Conservation (phyloP, 2,329 filamentous ascomycete genomes). For the Colletotrichum orchidophilum region DNA sequence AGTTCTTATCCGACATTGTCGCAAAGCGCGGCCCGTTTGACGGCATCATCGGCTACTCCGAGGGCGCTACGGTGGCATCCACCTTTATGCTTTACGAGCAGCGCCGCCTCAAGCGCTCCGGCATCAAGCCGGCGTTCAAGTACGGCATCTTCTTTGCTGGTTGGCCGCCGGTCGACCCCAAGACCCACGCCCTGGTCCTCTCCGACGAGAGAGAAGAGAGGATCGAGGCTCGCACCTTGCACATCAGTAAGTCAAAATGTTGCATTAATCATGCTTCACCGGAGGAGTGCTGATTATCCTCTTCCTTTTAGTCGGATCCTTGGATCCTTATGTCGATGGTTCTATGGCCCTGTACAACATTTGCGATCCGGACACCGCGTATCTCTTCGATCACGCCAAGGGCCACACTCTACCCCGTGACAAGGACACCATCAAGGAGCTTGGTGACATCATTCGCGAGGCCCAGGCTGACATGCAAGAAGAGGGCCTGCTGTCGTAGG, state of each 20-base stretch:
- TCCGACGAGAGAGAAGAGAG: constrained; percentile 58
- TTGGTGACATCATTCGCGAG: constrained; percentile 54
- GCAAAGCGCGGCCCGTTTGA: constrained; percentile 57
- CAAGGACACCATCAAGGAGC: constrained; percentile 55
- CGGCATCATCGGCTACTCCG: constrained; percentile 69
- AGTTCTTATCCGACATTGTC: constrained; percentile 55
- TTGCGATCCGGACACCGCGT: constrained; percentile 66
- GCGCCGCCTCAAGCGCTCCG: constrained; percentile 40
- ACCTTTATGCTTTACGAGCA: constrained; percentile 62
- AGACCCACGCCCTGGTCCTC: constrained; percentile 54
- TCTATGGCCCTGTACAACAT: constrained; percentile 70
- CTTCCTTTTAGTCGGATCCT: constrained; percentile 53
- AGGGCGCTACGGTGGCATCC: constrained; percentile 65
- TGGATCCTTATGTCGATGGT: constrained; percentile 69
- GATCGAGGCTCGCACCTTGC: constrained; percentile 62
- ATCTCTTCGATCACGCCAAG: constrained; percentile 72
- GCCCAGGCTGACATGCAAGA: constrained; percentile 30
- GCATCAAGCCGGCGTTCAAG: constrained; percentile 49
- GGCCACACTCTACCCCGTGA: constrained; percentile 70
- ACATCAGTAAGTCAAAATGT: constrained; percentile 52
- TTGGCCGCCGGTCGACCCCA: constrained; percentile 61
- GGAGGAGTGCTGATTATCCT: constrained; percentile 32
- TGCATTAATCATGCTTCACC: not conserved
- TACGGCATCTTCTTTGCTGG: constrained; percentile 62
- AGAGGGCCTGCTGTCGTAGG: constrained; percentile 26